Evolutionary conservation across 2,329 filamentous ascomycete species (phyloP), one percentile per base, ranked within the genome.

Genomic region (Aplosporella prunicola): DNA sequence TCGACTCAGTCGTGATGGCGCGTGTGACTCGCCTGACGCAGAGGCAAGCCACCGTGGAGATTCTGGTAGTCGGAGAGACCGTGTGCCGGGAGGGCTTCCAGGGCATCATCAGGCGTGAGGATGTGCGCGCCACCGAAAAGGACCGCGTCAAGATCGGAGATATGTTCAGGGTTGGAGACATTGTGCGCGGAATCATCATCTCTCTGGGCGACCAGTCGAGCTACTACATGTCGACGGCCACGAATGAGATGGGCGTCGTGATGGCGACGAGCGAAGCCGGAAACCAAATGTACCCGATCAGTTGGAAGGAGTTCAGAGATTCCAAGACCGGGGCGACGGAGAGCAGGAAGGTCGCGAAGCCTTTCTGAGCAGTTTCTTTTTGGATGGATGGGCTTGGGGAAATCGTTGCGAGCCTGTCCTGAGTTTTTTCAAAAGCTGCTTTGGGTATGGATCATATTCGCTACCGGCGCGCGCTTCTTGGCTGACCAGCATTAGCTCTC

Each of bases 231-330:
- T 83, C 80, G 17, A 98, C 91, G 1, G 86, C 87, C 18, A 77
- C 77, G 48, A 96, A 98, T 60, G 83, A 93, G 56, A 69, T 93
- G 26, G 91, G 91, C 2, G 89, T 96, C 41, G 83, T 98, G 25
- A 84, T 96, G 78, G 91, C 89, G 8, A 80, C 76, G 49, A 93
- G 86, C 55, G 86, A 93, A 57, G 75, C 74, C 2, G 88, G 88
- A 1, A 89, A 93, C 61, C 75, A 82, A 50, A 93, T 96, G 87
- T 82, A 82, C 51, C 89, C 91, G 2, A 74, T 93, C 39, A 93
- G 80, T 61, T 98, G 91, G 91, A 93, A 81, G 66, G 89, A 96
- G 63, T 93, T 93, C 65, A 74, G 76, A 53, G 89, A 96, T 66
- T 77, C 79, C 1, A 76, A 81, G 52, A 93, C 81, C 5, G 87